A percentile compares a stretch with the other conserved stretches of the same genome.
Conservation (phyloP, 2,329 filamentous ascomycete genomes). For the Beauveria sp. region DNA sequence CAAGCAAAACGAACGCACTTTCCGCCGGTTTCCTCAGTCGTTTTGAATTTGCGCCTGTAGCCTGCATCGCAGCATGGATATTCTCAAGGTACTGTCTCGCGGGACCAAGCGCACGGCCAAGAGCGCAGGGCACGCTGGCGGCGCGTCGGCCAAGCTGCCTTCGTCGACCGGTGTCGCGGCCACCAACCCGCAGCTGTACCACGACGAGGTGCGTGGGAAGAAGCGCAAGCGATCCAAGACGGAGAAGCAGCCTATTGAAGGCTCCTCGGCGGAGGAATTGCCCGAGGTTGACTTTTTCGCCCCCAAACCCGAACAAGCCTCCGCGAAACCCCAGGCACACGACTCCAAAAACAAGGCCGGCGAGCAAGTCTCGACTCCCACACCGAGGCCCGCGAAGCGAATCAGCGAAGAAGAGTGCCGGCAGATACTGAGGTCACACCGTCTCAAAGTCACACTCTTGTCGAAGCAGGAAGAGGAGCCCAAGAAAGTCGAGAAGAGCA, state of each 20-base stretch:
- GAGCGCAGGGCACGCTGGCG: conserved; percentile 17
- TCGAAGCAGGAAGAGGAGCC: conserved; percentile 36
- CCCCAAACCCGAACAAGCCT: conserved; percentile 27
- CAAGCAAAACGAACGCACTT: background rate
- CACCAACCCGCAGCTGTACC: conserved; percentile 62
- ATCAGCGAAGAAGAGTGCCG: conserved; percentile 65
- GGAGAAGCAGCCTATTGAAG: conserved; percentile 21
- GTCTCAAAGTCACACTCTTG: conserved; percentile 77
- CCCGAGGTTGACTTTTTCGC: conserved; percentile 55
- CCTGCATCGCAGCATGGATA: conserved; percentile 48
- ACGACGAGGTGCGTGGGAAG: conserved; percentile 44
- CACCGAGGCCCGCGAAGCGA: conserved; percentile 21
- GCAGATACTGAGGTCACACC: conserved; percentile 68
- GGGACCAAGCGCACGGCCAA: conserved; percentile 53
- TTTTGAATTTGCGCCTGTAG: background rate
- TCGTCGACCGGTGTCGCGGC: conserved; percentile 49
- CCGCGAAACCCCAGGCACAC: conserved; percentile 16
- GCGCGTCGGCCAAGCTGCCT: conserved; percentile 42
- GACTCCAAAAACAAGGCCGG: conserved; percentile 14
- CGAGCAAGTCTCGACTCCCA: conserved; percentile 21
- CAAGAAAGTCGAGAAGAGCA: conserved; percentile 47
- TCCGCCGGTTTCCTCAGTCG: background rate
- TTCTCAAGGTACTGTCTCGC: conserved; percentile 64
- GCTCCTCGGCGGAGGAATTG: conserved; percentile 29
- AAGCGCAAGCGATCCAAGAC: conserved; percentile 46